phyloP scores from a whole-genome alignment of 441 rosid species.

The Melastoma candidum region DNA sequence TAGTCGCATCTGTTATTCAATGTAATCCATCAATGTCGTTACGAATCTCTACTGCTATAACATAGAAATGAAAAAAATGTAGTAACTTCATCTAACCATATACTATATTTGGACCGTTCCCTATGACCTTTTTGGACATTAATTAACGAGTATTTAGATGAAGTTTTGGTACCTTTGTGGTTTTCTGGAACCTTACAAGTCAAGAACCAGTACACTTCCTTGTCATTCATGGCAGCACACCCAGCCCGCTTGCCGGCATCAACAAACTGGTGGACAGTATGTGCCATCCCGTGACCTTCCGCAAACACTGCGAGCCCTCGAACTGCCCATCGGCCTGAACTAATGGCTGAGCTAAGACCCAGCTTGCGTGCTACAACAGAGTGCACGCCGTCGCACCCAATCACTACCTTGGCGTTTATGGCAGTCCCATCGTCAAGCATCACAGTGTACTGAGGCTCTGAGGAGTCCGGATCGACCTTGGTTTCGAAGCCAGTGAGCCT shows the following conservation, averaged over 20 bases:
- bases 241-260: slow-evolving; percentile 27
- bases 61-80: too few relatives aligned
- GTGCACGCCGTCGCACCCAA: slow-evolving; percentile 4
- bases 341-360: slow-evolving; percentile 21
- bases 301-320: slow-evolving; percentile 29
- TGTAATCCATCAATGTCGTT: too few relatives aligned
- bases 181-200: neutral
- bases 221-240: slow-evolving; percentile 21
- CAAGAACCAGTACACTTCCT: slow-evolving; percentile 28
- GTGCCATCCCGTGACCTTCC: slow-evolving; percentile 22
- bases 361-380: slow-evolving; percentile 29
- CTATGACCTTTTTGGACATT: too few relatives aligned
- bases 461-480: neutral
- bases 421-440: too few relatives aligned
- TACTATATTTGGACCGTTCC: too few relatives aligned
- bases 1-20: neutral
- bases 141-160: too few relatives aligned
- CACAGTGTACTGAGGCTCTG: too few relatives aligned
- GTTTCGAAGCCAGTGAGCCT: slow-evolving; percentile 1
- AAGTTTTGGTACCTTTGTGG: slow-evolving; percentile 9
- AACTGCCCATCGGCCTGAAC: slow-evolving; percentile 27
- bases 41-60: too few relatives aligned
- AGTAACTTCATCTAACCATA: too few relatives aligned
- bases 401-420: too few relatives aligned
- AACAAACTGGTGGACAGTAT: slow-evolving; percentile 12